Conservation (phyloP, 2,329 filamentous ascomycete species). For the Cladosporium sp. region DNA sequence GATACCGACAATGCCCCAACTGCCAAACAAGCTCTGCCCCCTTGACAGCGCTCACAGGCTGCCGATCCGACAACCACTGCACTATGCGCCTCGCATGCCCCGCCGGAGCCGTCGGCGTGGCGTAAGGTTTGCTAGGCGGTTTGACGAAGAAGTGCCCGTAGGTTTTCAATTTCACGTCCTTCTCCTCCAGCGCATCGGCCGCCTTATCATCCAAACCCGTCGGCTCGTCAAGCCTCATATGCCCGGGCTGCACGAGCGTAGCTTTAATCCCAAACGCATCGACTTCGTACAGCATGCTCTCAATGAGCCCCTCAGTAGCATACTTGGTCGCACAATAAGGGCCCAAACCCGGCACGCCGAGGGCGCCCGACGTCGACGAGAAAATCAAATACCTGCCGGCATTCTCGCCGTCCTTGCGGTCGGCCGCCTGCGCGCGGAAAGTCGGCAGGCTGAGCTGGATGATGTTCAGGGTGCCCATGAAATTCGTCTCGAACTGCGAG, state of each 20-base stretch:
- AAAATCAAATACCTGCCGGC: constrained; percentile 86
- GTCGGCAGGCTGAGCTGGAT: constrained; percentile 83
- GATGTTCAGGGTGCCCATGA: constrained; percentile 91
- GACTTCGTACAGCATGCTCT: constrained; percentile 94
- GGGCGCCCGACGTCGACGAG: constrained; percentile 82
- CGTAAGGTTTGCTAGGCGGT: constrained; percentile 75
- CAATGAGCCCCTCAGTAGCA: constrained; percentile 89
- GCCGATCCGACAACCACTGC: constrained; percentile 87
- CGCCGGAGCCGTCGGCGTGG: constrained; percentile 70
- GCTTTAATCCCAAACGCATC: constrained; percentile 89
- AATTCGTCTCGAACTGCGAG: constrained; percentile 97
- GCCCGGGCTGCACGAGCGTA: constrained; percentile 84
- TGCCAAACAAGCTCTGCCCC: constrained; percentile 92
- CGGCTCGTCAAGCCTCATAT: constrained; percentile 81
- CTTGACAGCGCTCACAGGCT: constrained; percentile 88
- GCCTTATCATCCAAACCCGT: constrained; percentile 30
- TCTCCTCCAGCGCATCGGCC: constrained; percentile 13
- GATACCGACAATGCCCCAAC: constrained; percentile 89
- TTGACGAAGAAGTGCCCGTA: constrained; percentile 94
- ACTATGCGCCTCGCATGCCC: constrained; percentile 86
- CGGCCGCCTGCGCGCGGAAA: constrained; percentile 64
- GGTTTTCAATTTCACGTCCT: constrained; percentile 53
- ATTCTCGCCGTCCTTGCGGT: constrained; percentile 21
- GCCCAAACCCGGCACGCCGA: constrained; percentile 89
- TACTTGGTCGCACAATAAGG: constrained; percentile 98